Conservation (phyloP, 2,329 filamentous ascomycete genomes). For the Apiospora malaysiana region DNA sequence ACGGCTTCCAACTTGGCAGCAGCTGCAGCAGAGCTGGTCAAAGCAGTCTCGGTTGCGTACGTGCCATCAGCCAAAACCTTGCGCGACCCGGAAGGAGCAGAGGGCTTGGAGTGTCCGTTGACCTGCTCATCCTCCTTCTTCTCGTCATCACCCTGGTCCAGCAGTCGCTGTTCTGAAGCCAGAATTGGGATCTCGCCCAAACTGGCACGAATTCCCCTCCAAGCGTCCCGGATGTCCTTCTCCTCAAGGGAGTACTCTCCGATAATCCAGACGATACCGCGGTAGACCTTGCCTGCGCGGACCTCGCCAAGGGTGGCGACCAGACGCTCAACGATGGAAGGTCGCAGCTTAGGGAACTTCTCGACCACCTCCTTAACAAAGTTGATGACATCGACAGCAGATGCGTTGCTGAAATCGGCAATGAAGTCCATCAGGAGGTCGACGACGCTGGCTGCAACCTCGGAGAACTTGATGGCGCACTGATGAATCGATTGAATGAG, state of each 20-base stretch:
- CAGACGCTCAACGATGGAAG: conserved; percentile 84
- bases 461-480: conserved; percentile 98
- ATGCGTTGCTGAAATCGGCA: conserved; percentile 95
- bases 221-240: conserved; percentile 92
- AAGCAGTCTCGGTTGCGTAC: conserved; percentile 94
- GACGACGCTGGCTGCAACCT: conserved; percentile 95
- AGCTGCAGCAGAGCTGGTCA: conserved; percentile 89
- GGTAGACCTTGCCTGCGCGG: conserved; percentile 94
- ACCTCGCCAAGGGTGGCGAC: conserved; percentile 93
- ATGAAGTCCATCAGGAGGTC: conserved; percentile 99
- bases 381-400: conserved; percentile 95
- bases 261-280: conserved; percentile 95
- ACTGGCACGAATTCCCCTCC: conserved; percentile 93
- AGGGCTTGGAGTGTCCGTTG: conserved; percentile 79
- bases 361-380: conserved; percentile 99
- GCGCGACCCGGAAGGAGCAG: conserved; percentile 81
- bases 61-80: conserved; percentile 96
- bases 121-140: conserved; percentile 69
- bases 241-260: conserved; percentile 96
- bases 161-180: conserved; percentile 87
- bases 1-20: conserved; percentile 94
- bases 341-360: conserved; percentile 90
- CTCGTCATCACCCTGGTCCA: conserved; percentile 82
- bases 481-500: conserved; percentile 97
- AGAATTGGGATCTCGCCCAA: conserved; percentile 97